Percentiles rank a stretch among this genome's conserved stretches.
phyloP scores from a whole-genome alignment of 2,329 filamentous ascomycete genomes.

The Peltaster fructicola region DNA sequence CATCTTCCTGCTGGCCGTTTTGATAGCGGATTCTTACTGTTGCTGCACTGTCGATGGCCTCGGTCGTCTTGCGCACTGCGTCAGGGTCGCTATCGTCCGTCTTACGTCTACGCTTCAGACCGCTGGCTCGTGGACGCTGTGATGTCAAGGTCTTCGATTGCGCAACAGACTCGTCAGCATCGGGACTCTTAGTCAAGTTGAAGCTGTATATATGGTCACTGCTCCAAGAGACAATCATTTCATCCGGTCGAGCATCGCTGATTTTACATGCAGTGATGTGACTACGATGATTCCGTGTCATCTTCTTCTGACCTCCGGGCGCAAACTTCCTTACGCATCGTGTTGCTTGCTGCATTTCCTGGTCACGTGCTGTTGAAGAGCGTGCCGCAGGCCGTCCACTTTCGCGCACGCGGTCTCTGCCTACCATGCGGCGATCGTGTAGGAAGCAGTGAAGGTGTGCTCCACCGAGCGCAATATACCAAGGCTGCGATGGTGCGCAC shows the following conservation, averaged over 20 bases:
- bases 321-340: constrained; percentile 50
- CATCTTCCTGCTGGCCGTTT: constrained; percentile 42
- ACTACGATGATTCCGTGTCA: constrained; percentile 37
- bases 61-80: too few relatives aligned
- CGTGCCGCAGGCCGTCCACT: constrained; percentile 30
- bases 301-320: constrained; percentile 38
- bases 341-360: constrained; percentile 43
- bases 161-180: constrained; percentile 27
- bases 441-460: constrained; percentile 51
- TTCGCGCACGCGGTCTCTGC: constrained; percentile 39
- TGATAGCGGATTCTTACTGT: constrained; percentile 40
- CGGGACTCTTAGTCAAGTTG: constrained; percentile 41
- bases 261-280: constrained; percentile 57
- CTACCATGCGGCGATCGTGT: constrained; percentile 50
- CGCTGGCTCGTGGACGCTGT: constrained; percentile 2
- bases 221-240: constrained; percentile 52
- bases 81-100: constrained; percentile 24
- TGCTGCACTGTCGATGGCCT: constrained; percentile 17
- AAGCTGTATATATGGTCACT: constrained; percentile 46
- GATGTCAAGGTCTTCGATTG: background rate
- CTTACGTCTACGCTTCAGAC: constrained; percentile 39
- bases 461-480: constrained; percentile 54
- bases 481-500: constrained; percentile 47
- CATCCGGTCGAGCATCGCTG: constrained; percentile 49
- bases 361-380: constrained; percentile 25